Evolutionary conservation across 2,329 filamentous ascomycete genomes (phyloP).

Genomic region (Diplodia mutila): DNA sequence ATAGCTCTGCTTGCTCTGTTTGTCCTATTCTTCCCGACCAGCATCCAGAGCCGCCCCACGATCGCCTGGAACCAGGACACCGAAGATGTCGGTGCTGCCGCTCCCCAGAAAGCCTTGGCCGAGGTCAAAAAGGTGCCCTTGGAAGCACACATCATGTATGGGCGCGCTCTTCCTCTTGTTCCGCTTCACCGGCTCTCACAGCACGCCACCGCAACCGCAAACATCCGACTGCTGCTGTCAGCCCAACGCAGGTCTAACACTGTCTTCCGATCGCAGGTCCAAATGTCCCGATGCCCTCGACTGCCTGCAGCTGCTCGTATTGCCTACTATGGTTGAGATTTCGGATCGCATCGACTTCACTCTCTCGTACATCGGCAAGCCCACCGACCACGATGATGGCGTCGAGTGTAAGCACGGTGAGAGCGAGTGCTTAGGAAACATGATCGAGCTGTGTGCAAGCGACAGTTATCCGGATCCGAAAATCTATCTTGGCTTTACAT

Average conservation of each 20-base stretch:
- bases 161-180: slow-evolving; percentile 26
- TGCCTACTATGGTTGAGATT: slow-evolving; percentile 84
- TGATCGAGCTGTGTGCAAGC: slow-evolving; percentile 52
- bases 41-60: slow-evolving; percentile 3
- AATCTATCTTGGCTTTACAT: slow-evolving; percentile 87
- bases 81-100: not conserved
- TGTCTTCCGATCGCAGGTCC: slow-evolving; percentile 35
- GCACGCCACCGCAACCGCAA: not conserved
- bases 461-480: slow-evolving; percentile 83
- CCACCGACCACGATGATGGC: slow-evolving; percentile 74
- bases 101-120: not conserved
- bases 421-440: slow-evolving; percentile 89
- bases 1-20: slow-evolving; percentile 35
- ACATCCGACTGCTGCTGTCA: not conserved
- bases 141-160: slow-evolving; percentile 87
- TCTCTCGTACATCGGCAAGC: slow-evolving; percentile 86
- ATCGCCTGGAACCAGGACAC: not conserved
- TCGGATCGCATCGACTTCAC: slow-evolving; percentile 87
- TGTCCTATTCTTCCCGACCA: slow-evolving; percentile 33
- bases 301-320: slow-evolving; percentile 77
- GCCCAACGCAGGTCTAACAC: not conserved
- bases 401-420: slow-evolving; percentile 89
- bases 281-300: slow-evolving; percentile 92
- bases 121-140: slow-evolving; percentile 64
- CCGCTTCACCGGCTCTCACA: not conserved